A percentile compares a stretch with the other conserved stretches of the same genome.
Evolutionary conservation across 176 grass and related monocot genomes (phyloP).

Genomic region (Hsuehochloa calcarea): DNA sequence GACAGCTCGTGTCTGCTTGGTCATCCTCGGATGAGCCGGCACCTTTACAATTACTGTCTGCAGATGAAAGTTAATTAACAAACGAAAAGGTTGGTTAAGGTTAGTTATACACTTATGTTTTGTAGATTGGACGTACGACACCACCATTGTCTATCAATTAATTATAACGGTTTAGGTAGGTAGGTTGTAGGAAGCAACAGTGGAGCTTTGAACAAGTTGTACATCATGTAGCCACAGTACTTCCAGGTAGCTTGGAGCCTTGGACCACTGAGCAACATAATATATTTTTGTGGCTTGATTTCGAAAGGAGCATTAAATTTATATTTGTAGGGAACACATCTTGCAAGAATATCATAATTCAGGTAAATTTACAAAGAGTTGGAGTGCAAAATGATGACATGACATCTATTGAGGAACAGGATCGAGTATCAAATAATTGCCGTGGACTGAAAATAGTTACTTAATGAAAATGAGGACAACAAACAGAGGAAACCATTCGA

Average conservation of each 20-base stretch:
- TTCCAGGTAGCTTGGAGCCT: neutral
- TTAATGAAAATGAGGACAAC: neutral
- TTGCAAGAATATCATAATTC: neutral
- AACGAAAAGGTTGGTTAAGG: neutral
- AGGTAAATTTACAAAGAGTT: neutral
- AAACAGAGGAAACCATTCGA: neutral
- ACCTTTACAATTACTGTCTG: conserved; percentile 59
- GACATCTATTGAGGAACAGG: no score
- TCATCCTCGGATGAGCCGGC: conserved; percentile 73
- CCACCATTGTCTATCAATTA: neutral
- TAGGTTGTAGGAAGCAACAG: neutral
- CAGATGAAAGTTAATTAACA: neutral
- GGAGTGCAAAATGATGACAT: no score
- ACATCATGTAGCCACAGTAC: neutral
- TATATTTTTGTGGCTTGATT: neutral
- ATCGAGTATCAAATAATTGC: neutral
- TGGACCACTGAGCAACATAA: neutral
- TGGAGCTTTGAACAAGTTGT: neutral
- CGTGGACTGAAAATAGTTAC: neutral
- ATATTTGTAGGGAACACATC: neutral
- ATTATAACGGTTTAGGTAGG: neutral
- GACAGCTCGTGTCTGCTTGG: conserved; percentile 55
- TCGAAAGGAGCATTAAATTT: neutral
- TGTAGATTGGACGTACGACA: neutral
- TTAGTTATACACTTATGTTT: neutral